Conservation (phyloP, 2,329 filamentous ascomycete genomes). For the Penicillium sp. region DNA sequence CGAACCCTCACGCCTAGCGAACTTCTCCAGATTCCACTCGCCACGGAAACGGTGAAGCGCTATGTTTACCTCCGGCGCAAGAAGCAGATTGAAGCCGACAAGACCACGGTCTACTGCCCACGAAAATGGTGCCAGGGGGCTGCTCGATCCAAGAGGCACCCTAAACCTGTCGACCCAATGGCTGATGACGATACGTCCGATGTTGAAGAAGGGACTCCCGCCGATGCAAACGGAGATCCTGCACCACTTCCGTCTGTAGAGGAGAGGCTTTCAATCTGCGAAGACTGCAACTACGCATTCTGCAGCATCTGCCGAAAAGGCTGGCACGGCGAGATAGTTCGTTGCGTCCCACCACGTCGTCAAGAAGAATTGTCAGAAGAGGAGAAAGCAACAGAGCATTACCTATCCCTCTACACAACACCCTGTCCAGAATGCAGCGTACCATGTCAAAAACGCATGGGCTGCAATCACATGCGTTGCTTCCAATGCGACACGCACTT, state of each 20-base stretch:
- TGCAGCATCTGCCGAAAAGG: slow-evolving; percentile 74
- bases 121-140: slow-evolving; percentile 91
- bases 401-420: slow-evolving; percentile 78
- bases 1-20: slow-evolving; percentile 79
- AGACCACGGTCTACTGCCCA: slow-evolving; percentile 89
- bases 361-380: slow-evolving; percentile 75
- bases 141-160: slow-evolving; percentile 74
- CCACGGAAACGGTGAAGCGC: slow-evolving; percentile 74
- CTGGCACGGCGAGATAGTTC: slow-evolving; percentile 94
- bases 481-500: slow-evolving; percentile 89
- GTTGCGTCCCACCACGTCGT: slow-evolving; percentile 67
- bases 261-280: slow-evolving; percentile 80
- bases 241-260: slow-evolving; percentile 52
- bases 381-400: slow-evolving; percentile 84
- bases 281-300: slow-evolving; percentile 88
- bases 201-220: slow-evolving; percentile 51
- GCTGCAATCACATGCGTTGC: slow-evolving; percentile 97
- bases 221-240: slow-evolving; percentile 51
- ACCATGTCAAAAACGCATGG: slow-evolving; percentile 85
- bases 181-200: slow-evolving; percentile 58
- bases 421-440: slow-evolving; percentile 86
- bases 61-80: slow-evolving; percentile 93
- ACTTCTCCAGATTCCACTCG: slow-evolving; percentile 74
- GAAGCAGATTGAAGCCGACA: slow-evolving; percentile 87
- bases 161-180: slow-evolving; percentile 70